Evolutionary conservation across 495 filamentous ascomycete species (phyloP).

Genomic region (Daldinia caldariorum): DNA sequence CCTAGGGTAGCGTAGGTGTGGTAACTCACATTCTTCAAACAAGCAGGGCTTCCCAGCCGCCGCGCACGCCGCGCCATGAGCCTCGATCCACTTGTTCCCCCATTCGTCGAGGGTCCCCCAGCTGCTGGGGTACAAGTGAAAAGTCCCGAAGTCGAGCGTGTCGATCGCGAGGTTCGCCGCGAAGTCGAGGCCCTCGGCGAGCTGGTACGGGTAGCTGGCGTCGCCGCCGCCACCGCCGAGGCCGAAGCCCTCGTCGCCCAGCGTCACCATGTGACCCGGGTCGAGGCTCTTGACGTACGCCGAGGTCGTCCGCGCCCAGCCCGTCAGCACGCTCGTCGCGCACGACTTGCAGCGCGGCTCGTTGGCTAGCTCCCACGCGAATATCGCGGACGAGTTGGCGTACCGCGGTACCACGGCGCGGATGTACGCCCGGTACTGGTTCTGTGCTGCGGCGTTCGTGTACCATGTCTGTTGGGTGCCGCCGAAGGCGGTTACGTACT

Average conservation of each 20-base stretch:
- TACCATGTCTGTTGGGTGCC: constrained; percentile 44
- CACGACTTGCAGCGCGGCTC: constrained; percentile 62
- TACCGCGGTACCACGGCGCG: constrained; percentile 60
- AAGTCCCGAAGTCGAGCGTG: constrained; percentile 72
- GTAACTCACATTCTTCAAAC: constrained; percentile 76
- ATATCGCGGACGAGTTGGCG: constrained; percentile 57
- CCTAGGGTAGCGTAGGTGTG: too few species aligned
- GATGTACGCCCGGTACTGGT: constrained; percentile 63
- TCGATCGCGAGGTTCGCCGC: constrained; percentile 65
- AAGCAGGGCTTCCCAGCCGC: constrained; percentile 72
- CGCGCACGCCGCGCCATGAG: constrained; percentile 66
- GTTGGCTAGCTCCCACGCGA: constrained; percentile 67
- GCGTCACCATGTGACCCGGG: constrained; percentile 61
- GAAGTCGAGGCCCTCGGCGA: constrained; percentile 71
- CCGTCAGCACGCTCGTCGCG: constrained; percentile 51
- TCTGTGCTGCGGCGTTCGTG: constrained; percentile 41
- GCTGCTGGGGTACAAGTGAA: constrained; percentile 71
- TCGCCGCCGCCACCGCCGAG: constrained; percentile 49
- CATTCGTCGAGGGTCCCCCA: constrained; percentile 54
- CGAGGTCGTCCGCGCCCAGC: constrained; percentile 59
- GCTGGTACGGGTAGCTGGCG: constrained; percentile 67
- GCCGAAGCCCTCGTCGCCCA: constrained; percentile 63
- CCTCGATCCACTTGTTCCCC: constrained; percentile 67
- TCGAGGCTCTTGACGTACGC: constrained; percentile 63
- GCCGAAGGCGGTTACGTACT: constrained; percentile 70